Conservation (phyloP, 805 yeast species). For the Myxozyma neotropica region DNA sequence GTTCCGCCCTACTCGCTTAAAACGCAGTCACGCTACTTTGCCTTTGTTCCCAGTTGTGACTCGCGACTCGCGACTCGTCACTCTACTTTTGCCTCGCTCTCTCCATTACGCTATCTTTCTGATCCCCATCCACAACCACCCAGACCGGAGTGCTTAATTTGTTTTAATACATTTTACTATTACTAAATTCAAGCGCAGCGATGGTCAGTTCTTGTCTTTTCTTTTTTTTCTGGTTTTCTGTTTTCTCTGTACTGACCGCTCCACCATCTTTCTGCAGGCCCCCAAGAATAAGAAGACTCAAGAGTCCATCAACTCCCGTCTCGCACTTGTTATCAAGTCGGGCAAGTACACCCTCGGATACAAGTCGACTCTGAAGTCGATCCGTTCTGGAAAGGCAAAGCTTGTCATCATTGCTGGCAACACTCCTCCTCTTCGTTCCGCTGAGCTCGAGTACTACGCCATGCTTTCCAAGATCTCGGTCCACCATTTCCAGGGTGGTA, state of each 20-base stretch:
- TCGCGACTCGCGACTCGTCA: no score
- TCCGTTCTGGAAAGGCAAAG: constrained; percentile 99
- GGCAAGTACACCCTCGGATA: constrained; percentile 99
- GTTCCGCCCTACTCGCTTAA: neutral
- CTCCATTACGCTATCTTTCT: neutral
- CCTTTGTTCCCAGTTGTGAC: no score
- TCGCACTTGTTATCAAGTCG: constrained; percentile 96
- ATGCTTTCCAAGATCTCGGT: constrained; percentile 96
- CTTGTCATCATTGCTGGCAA: constrained; percentile 96
- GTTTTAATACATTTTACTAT: constrained; percentile 38
- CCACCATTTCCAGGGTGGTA: constrained; percentile 74
- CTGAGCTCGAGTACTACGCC: constrained; percentile 99
- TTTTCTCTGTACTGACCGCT: constrained; percentile 4
- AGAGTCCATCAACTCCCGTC: constrained; percentile 96
- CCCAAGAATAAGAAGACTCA: constrained; percentile 74
- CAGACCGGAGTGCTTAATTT: constrained; percentile 83
- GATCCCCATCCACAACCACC: neutral
- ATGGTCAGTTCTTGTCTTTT: constrained; percentile 74
- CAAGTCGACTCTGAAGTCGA: constrained; percentile 97
- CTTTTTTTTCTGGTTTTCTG: constrained; percentile 2
- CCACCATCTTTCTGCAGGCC: constrained; percentile 18
- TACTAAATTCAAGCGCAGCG: constrained; percentile 69
- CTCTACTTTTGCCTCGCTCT: neutral
- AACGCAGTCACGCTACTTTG: neutral
- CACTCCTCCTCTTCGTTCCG: constrained; percentile 99